Conservation (phyloP, 2,329 filamentous ascomycete species). For the Monilinia laxa region DNA sequence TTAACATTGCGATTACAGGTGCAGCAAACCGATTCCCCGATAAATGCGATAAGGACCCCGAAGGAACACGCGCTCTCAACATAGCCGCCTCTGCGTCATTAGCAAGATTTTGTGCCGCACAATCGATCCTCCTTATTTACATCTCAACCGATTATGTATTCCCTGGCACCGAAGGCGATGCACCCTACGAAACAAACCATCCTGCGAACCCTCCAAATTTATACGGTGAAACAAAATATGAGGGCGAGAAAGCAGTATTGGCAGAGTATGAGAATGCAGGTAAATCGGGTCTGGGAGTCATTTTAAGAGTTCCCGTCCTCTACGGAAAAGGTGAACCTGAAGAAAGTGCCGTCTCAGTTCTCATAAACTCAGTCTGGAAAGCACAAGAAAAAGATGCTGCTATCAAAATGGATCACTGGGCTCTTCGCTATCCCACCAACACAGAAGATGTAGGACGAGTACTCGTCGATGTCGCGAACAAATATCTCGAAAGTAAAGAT, state of each 20-base stretch:
- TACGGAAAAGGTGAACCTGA: conserved; percentile 74
- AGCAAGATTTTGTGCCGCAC: conserved; percentile 62
- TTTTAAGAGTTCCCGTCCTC: conserved; percentile 78
- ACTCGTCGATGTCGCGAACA: conserved; percentile 62
- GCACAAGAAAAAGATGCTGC: conserved; percentile 61
- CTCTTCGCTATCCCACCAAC: conserved; percentile 81
- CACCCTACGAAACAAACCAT: conserved; percentile 70
- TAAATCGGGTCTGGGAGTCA: conserved; percentile 58
- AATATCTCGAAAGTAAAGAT: conserved; percentile 58
- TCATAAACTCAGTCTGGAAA: conserved; percentile 76
- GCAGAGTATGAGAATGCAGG: conserved; percentile 53
- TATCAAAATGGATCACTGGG: conserved; percentile 84
- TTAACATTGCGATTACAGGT: conserved; percentile 49
- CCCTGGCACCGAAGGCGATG: conserved; percentile 70
- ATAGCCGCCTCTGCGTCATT: conserved; percentile 67
- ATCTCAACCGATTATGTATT: conserved; percentile 85
- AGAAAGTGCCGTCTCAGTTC: conserved; percentile 80
- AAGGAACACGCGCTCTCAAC: conserved; percentile 71
- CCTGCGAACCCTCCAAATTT: conserved; percentile 70
- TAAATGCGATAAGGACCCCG: conserved; percentile 76
- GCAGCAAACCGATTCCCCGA: conserved; percentile 88
- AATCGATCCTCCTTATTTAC: conserved; percentile 67
- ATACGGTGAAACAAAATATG: conserved; percentile 72
- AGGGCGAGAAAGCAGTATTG: conserved; percentile 70
- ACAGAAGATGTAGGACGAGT: conserved; percentile 84